phyloP scores from a whole-genome alignment of 2,329 filamentous ascomycete species.

The Tolypocladium tropicale region DNA sequence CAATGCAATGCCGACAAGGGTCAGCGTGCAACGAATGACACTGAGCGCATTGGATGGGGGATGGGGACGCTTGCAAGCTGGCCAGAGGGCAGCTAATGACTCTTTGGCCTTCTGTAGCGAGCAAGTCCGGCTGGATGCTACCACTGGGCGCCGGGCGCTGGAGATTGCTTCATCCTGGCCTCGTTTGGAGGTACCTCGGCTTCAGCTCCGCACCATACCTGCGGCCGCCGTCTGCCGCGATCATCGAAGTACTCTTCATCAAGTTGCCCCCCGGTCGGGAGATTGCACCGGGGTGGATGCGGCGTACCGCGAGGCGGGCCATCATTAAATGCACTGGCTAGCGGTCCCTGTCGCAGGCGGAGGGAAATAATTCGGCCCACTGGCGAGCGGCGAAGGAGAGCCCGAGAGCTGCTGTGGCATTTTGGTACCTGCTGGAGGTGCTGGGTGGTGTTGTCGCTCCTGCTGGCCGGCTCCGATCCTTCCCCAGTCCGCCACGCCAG shows the following conservation, averaged over 20 bases:
- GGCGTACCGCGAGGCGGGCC: conserved; percentile 2
- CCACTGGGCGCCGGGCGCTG: too few relatives aligned
- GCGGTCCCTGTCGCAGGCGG: not conserved
- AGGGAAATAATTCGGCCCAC: not conserved
- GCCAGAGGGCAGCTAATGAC: not conserved
- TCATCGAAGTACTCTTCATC: conserved; percentile 1
- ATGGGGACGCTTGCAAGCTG: not conserved
- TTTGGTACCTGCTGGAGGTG: too few relatives aligned
- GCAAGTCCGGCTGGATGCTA: not conserved
- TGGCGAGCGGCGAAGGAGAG: not conserved
- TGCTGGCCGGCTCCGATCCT: not conserved
- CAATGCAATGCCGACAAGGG: not conserved
- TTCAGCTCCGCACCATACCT: not conserved
- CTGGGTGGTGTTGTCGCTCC: not conserved
- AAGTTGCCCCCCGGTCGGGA: not conserved
- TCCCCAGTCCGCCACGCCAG: not conserved
- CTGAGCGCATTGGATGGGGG: too few relatives aligned
- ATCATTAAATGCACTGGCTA: conserved; percentile 3
- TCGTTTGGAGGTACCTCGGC: not conserved
- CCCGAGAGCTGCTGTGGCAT: not conserved
- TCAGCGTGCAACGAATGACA: too few relatives aligned
- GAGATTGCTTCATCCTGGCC: not conserved
- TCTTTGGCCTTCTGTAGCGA: not conserved
- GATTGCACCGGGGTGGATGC: not conserved
- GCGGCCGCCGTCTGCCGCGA: not conserved